These are phyloP conservation scores for Trifolium repens DNA, from an alignment of 306 rosid genomes.

Conservation along the genomic window DNA sequence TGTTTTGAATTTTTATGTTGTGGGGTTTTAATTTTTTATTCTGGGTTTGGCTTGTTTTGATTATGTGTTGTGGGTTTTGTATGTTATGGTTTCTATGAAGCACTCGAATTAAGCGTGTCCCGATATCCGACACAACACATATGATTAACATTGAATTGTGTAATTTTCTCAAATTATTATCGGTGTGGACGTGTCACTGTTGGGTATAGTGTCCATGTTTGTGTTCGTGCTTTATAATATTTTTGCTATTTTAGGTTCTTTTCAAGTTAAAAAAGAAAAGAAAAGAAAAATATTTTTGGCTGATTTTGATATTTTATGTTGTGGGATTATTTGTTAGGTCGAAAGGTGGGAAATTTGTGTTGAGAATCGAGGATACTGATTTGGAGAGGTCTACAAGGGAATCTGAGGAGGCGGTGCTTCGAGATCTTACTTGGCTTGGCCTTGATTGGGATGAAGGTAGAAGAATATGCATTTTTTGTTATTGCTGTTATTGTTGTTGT, in stretches of 20 bases:
- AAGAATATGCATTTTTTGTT: conserved; percentile 2
- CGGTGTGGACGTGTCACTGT: too few species aligned
- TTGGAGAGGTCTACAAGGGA: conserved; percentile 93
- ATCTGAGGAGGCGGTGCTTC: conserved; percentile 85
- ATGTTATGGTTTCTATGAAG: too few species aligned
- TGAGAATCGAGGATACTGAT: conserved; percentile 98
- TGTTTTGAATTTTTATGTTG: not conserved
- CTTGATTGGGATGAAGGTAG: conserved; percentile 95
- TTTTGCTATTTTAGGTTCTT: not conserved
- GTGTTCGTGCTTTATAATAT: too few species aligned
- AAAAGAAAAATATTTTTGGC: not conserved
- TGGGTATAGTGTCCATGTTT: too few species aligned
- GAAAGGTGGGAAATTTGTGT: conserved; percentile 85
- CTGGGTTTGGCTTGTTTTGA: not conserved
- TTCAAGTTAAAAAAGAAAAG: not conserved
- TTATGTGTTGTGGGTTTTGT: not conserved
- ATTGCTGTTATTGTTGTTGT: not conserved
- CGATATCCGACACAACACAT: too few species aligned
- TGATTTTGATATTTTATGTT: not conserved
- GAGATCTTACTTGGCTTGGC: conserved; percentile 95
- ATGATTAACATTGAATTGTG: too few species aligned
- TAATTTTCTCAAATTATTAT: too few species aligned
- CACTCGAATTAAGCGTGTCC: too few species aligned
- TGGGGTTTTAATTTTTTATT: not conserved
- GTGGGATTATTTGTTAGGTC: conserved; percentile 51